Conservation (phyloP, 495 filamentous ascomycete species). For the Tirmania nivea region DNA sequence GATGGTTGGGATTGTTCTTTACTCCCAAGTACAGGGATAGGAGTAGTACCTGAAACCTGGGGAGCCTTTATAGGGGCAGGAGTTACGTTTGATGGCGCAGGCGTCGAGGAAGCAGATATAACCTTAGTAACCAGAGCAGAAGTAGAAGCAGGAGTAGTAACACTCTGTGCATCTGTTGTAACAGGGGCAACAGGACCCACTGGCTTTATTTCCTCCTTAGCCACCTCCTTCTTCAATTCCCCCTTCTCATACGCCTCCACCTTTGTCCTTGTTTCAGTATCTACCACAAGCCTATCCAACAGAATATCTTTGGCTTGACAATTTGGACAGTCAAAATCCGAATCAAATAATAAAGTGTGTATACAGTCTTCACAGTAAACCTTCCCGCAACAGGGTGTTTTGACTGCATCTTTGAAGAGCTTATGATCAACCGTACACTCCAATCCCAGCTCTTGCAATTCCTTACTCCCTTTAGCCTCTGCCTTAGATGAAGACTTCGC, state of each 20-base stretch:
- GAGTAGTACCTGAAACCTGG: neutral
- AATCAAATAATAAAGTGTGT: constrained; percentile 88
- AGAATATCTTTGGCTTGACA: constrained; percentile 77
- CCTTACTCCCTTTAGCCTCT: constrained; percentile 47
- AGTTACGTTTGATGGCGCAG: neutral
- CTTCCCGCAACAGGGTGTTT: constrained; percentile 91
- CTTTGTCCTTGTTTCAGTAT: constrained; percentile 55
- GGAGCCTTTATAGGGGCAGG: neutral
- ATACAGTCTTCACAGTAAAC: constrained; percentile 99
- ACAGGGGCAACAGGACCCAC: too few species aligned
- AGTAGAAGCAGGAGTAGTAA: too few species aligned
- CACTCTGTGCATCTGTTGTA: too few species aligned
- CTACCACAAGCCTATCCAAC: constrained; percentile 69
- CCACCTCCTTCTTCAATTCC: neutral
- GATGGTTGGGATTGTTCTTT: neutral
- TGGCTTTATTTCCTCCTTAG: neutral
- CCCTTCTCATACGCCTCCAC: constrained; percentile 39
- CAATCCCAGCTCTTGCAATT: constrained; percentile 64
- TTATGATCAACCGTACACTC: constrained; percentile 90
- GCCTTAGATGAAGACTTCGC: constrained; percentile 46
- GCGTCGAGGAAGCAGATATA: neutral
- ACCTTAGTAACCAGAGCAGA: neutral
- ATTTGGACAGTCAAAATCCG: constrained; percentile 83
- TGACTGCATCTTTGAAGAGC: constrained; percentile 90
- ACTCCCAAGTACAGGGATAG: neutral